Evolutionary conservation across 208 protist genomes (phyloP).

Genomic region (Trypanosoma lewisi): DNA sequence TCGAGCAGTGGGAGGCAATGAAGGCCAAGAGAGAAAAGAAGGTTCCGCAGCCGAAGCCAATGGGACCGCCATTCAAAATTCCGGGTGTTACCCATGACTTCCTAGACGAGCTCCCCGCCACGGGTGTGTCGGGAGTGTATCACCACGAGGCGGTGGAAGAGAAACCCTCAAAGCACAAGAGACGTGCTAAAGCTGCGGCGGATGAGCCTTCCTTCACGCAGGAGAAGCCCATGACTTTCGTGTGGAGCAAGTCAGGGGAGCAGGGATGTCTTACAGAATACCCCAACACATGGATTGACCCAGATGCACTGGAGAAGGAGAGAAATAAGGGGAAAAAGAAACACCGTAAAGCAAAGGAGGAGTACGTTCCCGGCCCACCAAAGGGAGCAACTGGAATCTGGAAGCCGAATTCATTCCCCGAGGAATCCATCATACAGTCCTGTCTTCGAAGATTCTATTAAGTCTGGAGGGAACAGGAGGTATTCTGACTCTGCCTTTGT

Average conservation of each 20-base stretch:
- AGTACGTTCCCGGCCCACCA: slow-evolving; percentile 30
- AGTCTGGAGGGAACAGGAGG: neutral
- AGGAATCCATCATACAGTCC: slow-evolving; percentile 73
- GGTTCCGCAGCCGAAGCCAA: slow-evolving; percentile 4
- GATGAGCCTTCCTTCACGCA: slow-evolving; percentile 19
- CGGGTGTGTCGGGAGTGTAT: slow-evolving; percentile 76
- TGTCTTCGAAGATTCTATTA: slow-evolving; percentile 83
- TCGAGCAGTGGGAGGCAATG: slow-evolving; percentile 22
- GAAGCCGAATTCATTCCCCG: slow-evolving; percentile 78
- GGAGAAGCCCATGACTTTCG: slow-evolving; percentile 48
- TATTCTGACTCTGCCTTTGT: neutral
- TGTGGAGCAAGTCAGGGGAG: slow-evolving; percentile 34
- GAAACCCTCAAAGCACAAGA: slow-evolving; percentile 36
- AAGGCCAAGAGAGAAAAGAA: slow-evolving; percentile 26
- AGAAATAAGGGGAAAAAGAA: slow-evolving; percentile 32
- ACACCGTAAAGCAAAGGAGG: slow-evolving; percentile 28
- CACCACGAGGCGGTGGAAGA: slow-evolving; percentile 38
- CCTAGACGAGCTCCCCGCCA: slow-evolving; percentile 73
- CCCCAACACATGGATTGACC: slow-evolving; percentile 72
- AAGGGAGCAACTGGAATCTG: slow-evolving; percentile 46
- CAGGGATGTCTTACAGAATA: slow-evolving; percentile 67
- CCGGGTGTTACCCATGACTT: slow-evolving; percentile 54
- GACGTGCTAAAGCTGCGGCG: slow-evolving; percentile 12
- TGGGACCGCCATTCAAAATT: slow-evolving; percentile 50
- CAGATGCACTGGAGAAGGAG: slow-evolving; percentile 19